phyloP scores from a whole-genome alignment of 1,284 basidiomycete genomes.

The Vanrija pseudolonga region DNA sequence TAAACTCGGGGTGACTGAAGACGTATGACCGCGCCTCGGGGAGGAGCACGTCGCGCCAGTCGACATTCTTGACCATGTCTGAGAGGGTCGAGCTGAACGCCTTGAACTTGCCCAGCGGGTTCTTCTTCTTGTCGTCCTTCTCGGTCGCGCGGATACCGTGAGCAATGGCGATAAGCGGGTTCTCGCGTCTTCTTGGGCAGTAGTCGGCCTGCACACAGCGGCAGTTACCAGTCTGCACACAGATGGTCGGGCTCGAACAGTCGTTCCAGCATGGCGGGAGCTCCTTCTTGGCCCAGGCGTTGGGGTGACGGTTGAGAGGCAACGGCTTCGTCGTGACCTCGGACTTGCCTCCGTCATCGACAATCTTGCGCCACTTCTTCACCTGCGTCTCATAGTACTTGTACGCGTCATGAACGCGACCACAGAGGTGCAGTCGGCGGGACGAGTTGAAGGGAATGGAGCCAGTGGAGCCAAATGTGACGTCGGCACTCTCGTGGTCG shows the following conservation, averaged over 20 bases:
- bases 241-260: constrained; percentile 44
- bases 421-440: constrained; percentile 35
- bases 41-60: constrained; percentile 43
- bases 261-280: constrained; percentile 48
- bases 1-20: constrained; percentile 29
- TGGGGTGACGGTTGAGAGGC: constrained; percentile 9
- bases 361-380: background rate
- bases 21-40: constrained; percentile 41
- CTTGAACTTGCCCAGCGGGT: constrained; percentile 23
- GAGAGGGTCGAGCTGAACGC: constrained; percentile 25
- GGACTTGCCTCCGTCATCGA: background rate
- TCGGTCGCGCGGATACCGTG: constrained; percentile 6
- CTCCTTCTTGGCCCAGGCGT: constrained; percentile 41
- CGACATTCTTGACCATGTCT: constrained; percentile 24
- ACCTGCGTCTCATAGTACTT: constrained; percentile 15
- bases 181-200: constrained; percentile 35
- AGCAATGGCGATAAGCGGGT: constrained; percentile 29
- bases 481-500: constrained; percentile 45
- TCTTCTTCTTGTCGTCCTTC: background rate
- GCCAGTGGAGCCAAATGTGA: constrained; percentile 41
- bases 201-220: constrained; percentile 46
- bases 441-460: constrained; percentile 46
- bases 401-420: constrained; percentile 31
- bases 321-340: background rate
- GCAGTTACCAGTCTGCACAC: constrained; percentile 48